These are phyloP conservation scores for Pilaira anomala DNA, from an alignment of 192 early-diverging fungal genomes.

Conservation along the genomic window DNA sequence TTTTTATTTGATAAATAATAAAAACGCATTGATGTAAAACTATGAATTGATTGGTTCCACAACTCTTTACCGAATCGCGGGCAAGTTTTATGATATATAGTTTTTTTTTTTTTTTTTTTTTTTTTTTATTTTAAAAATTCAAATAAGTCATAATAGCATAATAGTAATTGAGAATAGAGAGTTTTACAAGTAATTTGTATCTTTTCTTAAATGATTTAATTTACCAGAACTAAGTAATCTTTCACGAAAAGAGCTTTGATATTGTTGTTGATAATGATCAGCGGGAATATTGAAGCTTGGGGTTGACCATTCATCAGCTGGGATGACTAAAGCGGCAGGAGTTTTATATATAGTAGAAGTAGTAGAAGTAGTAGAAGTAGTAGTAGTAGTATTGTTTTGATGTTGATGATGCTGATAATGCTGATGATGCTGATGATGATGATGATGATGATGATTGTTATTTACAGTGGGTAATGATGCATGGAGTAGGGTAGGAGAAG, in stretches of 20 bases:
- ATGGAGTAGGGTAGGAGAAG: slow-evolving; percentile 11
- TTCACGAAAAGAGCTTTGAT: background rate
- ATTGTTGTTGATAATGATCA: background rate
- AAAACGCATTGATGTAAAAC: too few relatives aligned
- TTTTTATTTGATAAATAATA: too few relatives aligned
- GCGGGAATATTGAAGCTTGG: slow-evolving; percentile 1
- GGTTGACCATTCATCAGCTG: slow-evolving; percentile 9
- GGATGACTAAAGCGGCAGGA: slow-evolving; percentile 17
- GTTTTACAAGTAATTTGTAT: too few relatives aligned
- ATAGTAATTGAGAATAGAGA: too few relatives aligned
- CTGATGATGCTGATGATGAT: background rate
- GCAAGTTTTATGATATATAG: too few relatives aligned
- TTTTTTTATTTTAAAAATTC: too few relatives aligned
- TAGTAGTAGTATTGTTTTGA: slow-evolving; percentile 3
- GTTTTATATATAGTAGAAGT: background rate
- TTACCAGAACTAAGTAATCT: too few relatives aligned
- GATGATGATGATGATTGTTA: slow-evolving; percentile 9
- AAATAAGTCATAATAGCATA: too few relatives aligned
- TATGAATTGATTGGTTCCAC: too few relatives aligned
- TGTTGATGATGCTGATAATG: slow-evolving; percentile 2
- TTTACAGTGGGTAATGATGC: slow-evolving; percentile 7
- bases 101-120: too few relatives aligned
- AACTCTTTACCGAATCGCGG: too few relatives aligned
- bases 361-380: slow-evolving; percentile 4
- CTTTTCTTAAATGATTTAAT: too few relatives aligned